Conservation (phyloP, 1,139 yeast species). For the Debaryomyces nepalensis region DNA sequence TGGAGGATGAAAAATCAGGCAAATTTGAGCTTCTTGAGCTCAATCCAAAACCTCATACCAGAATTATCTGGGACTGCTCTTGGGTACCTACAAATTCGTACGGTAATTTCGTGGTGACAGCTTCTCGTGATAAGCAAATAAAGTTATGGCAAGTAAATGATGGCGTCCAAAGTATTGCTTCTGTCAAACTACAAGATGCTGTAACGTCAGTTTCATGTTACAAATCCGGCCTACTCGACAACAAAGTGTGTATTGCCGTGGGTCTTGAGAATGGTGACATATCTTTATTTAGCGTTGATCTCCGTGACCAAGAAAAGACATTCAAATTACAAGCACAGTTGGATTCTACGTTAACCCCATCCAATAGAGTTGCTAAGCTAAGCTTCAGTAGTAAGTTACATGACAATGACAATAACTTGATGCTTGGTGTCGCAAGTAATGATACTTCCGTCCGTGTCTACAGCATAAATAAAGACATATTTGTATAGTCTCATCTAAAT, state of each 20-base stretch:
- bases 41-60: slow-evolving; percentile 75
- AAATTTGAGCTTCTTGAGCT: slow-evolving; percentile 49
- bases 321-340: slow-evolving; percentile 37
- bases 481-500: neutral
- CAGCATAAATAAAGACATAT: slow-evolving; percentile 25
- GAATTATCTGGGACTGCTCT: slow-evolving; percentile 95
- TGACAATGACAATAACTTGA: slow-evolving; percentile 27
- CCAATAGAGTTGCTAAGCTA: slow-evolving; percentile 61
- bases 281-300: slow-evolving; percentile 29
- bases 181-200: slow-evolving; percentile 53
- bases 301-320: slow-evolving; percentile 28
- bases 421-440: slow-evolving; percentile 68
- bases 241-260: slow-evolving; percentile 52
- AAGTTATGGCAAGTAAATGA: slow-evolving; percentile 65
- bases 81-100: slow-evolving; percentile 61
- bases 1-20: slow-evolving; percentile 43
- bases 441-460: slow-evolving; percentile 72
- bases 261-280: slow-evolving; percentile 72
- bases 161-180: slow-evolving; percentile 31
- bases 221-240: slow-evolving; percentile 24
- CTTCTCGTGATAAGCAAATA: slow-evolving; percentile 81
- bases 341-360: slow-evolving; percentile 53
- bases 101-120: slow-evolving; percentile 66
- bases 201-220: slow-evolving; percentile 75
- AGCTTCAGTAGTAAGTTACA: slow-evolving; percentile 49